Evolutionary conservation across 177 flowering plant genomes (phyloP).

Genomic region (Vitis hybrid): DNA sequence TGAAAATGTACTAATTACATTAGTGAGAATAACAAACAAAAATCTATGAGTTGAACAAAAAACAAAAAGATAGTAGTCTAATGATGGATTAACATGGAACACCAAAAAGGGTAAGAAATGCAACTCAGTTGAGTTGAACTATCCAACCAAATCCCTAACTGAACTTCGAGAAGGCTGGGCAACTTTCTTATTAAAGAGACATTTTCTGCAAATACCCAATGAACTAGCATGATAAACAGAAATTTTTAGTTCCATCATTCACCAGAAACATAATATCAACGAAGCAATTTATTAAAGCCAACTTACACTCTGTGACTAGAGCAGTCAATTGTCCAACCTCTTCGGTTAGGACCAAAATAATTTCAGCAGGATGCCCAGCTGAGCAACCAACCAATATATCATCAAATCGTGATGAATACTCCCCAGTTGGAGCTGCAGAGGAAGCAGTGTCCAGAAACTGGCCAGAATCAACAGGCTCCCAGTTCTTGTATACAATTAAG

Average conservation of each 20-base stretch:
- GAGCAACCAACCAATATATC: conserved; percentile 70
- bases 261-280: neutral
- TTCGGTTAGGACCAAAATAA: conserved; percentile 51
- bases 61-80: too few species aligned
- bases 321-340: conserved; percentile 57
- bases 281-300: neutral
- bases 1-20: neutral
- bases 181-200: too few species aligned
- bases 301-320: conserved; percentile 70
- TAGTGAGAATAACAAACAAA: neutral
- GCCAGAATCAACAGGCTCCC: conserved; percentile 62
- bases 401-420: conserved; percentile 31
- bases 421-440: conserved; percentile 25
- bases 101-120: too few species aligned
- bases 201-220: too few species aligned
- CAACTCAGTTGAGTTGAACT: too few species aligned
- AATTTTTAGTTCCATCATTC: too few species aligned
- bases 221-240: too few species aligned
- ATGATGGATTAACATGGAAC: too few species aligned
- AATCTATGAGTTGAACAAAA: too few species aligned
- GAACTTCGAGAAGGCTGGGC: too few species aligned
- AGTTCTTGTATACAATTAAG: conserved; percentile 56
- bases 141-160: too few species aligned
- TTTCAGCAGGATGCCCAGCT: conserved; percentile 87
- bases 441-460: conserved; percentile 41